Conservation (phyloP, 2,329 filamentous ascomycete species). For the Aspergillus ochraceus region DNA sequence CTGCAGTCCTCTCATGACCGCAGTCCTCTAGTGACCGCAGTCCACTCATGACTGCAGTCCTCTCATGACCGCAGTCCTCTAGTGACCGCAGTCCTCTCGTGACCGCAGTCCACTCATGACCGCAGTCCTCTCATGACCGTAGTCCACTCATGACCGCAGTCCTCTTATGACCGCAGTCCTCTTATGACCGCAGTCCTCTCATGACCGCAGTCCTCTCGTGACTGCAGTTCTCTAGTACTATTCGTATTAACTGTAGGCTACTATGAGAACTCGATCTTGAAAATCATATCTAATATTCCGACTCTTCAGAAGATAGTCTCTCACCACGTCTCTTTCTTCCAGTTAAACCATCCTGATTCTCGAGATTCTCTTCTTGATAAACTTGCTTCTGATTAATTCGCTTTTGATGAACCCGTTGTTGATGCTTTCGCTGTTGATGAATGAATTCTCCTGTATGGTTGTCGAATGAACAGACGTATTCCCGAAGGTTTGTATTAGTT, state of each 20-base stretch:
- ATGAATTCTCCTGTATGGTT: neutral
- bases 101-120: neutral
- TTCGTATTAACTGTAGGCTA: no score
- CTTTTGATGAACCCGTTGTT: no score
- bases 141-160: neutral
- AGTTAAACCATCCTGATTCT: neutral
- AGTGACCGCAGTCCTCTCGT: neutral
- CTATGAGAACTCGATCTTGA: neutral
- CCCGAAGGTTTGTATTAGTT: neutral
- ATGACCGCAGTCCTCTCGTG: no score
- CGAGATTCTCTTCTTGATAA: neutral
- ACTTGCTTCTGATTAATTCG: no score
- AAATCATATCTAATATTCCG: no score
- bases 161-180: neutral
- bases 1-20: no score
- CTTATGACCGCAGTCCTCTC: neutral
- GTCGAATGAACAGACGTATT: neutral
- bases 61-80: neutral
- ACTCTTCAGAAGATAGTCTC: neutral
- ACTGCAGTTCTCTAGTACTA: no score
- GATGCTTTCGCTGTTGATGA: neutral
- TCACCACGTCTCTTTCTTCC: neutral
- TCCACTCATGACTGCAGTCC: neutral
- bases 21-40: no score
- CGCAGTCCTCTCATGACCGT: neutral